A percentile compares a stretch with the other conserved stretches of the same genome.
Evolutionary conservation across 345 rosid species (phyloP).

Genomic region (Hevea brasiliensis): DNA sequence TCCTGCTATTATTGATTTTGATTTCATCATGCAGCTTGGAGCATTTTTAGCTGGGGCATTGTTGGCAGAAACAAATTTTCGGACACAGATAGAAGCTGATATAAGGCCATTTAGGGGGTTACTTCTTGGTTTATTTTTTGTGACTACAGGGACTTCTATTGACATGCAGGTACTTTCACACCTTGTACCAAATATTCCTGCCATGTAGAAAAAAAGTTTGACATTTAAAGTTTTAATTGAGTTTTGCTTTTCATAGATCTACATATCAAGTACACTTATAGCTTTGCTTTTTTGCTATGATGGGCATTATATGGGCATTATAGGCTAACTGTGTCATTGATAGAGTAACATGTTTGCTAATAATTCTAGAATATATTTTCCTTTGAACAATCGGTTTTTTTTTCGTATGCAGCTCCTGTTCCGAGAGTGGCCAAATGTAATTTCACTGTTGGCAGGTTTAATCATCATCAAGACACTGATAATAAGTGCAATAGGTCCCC

Average conservation of each 20-base stretch:
- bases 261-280: not conserved
- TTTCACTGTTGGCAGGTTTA: conserved; percentile 85
- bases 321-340: not conserved
- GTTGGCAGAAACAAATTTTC: conserved; percentile 90
- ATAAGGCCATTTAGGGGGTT: conserved; percentile 96
- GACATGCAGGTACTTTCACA: conserved; percentile 69
- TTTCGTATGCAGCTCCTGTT: conserved; percentile 60
- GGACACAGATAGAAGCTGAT: conserved; percentile 98
- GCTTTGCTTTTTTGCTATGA: not conserved
- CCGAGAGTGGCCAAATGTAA: conserved; percentile 95
- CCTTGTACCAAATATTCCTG: not conserved
- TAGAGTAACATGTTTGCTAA: not conserved
- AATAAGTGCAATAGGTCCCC: conserved; percentile 86
- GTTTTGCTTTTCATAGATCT: not conserved
- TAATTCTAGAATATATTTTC: conserved; percentile 6
- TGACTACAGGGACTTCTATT: conserved; percentile 92
- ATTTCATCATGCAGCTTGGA: conserved; percentile 67
- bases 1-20: conserved; percentile 14
- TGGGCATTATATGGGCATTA: too few species aligned
- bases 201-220: not conserved
- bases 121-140: conserved; percentile 93
- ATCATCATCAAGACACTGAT: conserved; percentile 85
- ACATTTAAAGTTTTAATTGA: not conserved
- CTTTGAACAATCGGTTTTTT: conserved; percentile 13
- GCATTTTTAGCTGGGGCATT: conserved; percentile 97